Percentiles rank a stretch among this genome's conserved stretches.
Conservation (phyloP, 495 filamentous ascomycete species). For the Penicillium lagena region DNA sequence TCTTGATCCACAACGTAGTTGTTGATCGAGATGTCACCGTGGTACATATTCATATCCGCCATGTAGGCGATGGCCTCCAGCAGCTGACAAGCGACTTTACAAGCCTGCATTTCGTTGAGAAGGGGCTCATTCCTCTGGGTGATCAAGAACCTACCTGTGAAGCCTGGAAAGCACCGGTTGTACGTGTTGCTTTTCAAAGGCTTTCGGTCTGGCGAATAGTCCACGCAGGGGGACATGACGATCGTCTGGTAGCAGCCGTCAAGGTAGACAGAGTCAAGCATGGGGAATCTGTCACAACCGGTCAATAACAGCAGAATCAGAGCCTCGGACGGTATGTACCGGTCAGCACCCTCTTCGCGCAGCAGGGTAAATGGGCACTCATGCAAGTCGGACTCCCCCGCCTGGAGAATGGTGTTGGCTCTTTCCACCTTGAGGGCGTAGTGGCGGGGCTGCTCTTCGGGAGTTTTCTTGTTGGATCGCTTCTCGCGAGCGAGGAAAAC, state of each 20-base stretch:
- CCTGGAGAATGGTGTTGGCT: not conserved
- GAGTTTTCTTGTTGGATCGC: not conserved
- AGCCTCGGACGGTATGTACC: slow-evolving; percentile 20
- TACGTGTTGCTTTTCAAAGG: not conserved
- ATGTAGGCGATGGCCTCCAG: slow-evolving; percentile 15
- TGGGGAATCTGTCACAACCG: slow-evolving; percentile 16
- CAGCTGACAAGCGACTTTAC: slow-evolving; percentile 21
- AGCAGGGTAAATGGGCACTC: not conserved
- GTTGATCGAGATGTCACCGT: slow-evolving; percentile 15
- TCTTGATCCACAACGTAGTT: slow-evolving; percentile 19
- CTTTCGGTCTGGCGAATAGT: slow-evolving; percentile 6
- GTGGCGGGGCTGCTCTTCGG: slow-evolving; percentile 1
- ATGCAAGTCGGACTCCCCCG: slow-evolving; percentile 3
- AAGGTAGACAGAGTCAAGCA: slow-evolving; percentile 20
- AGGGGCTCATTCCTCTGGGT: slow-evolving; percentile 2
- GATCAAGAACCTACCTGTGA: slow-evolving; percentile 10
- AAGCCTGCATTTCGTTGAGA: slow-evolving; percentile 13
- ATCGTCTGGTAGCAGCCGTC: slow-evolving; percentile 14
- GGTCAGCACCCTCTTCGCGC: no score
- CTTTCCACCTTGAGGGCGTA: slow-evolving; percentile 17
- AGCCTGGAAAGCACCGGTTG: slow-evolving; percentile 5
- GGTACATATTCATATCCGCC: slow-evolving; percentile 17
- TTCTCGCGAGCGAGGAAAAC: slow-evolving; percentile 15
- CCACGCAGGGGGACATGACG: slow-evolving; percentile 17
- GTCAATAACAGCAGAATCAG: slow-evolving; percentile 13